Evolutionary conservation across 352 stramenopile species (phyloP), one percentile per base, ranked within the genome.

Genomic region (Blastocystis sp.): DNA sequence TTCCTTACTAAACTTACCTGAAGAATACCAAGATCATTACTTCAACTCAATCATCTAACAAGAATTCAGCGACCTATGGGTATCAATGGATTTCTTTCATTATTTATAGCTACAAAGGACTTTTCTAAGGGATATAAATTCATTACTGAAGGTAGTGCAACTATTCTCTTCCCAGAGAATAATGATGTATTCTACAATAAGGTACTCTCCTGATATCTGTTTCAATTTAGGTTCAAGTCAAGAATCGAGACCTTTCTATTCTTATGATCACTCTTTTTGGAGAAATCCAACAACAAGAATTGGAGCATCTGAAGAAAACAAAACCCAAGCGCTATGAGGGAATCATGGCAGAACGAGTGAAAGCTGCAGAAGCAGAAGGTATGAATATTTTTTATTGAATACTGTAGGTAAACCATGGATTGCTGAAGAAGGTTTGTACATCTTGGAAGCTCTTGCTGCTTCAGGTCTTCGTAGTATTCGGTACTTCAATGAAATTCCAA

Each of bases 221-320:
- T 84, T 24, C 22, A 68, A 22, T 37, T 1, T 89, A 89, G 78
- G 93, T 96, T 4, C 94, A 97, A 92, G 96, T 99, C 69, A 95
- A 99, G 84, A 99, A 99, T 93, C 95, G 97, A 66, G 97, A 99
- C 92, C 92, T 99, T 57, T 98, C 93, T 13, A 97, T 99, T 89
- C 91, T 98, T 24, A 96, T 99, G 91, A 98, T 99, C 91, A 95
- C 95, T 54, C 93, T 98, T 82, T 98, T 98, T 92, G 95, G 94
- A 27, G 95, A 98, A 78, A 92, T 94, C 57, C 93, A 96, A 79
- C 92, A 77, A 93, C 95, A 90, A 90, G 91, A 95, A 93, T 91
- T 92, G 93, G 92, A 94, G 89, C 91, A 94, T 87, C 48, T 94
- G 89, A 89, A 94, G 92, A 90, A 94, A 93, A 69, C 91, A 90